phyloP scores from a whole-genome alignment of 164 flowering plant genomes.

The Platanus orientalis region DNA sequence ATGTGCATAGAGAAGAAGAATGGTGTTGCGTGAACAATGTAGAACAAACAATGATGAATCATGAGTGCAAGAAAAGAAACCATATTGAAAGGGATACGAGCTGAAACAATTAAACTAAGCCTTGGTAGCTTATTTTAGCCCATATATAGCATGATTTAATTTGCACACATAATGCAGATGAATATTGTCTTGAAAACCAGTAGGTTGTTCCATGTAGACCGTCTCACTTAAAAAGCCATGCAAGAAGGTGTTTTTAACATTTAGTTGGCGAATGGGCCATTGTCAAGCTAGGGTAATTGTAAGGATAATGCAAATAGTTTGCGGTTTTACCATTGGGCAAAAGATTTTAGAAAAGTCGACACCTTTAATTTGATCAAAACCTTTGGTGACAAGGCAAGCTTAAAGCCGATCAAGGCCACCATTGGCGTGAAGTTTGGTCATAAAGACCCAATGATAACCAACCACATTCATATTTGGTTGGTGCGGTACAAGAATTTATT shows the following conservation, averaged over 20 bases:
- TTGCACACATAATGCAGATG: background rate
- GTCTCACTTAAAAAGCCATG: background rate
- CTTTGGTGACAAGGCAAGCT: background rate
- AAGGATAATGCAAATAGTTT: too few relatives aligned
- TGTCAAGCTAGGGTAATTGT: too few relatives aligned
- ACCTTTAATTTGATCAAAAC: background rate
- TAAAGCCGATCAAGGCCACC: background rate
- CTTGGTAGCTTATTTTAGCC: background rate
- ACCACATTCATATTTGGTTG: constrained; percentile 5
- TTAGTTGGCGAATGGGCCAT: background rate
- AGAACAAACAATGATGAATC: background rate
- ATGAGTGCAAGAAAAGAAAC: too few relatives aligned
- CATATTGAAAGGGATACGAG: background rate
- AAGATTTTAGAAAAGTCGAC: background rate
- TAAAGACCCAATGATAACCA: too few relatives aligned
- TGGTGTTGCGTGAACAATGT: too few relatives aligned
- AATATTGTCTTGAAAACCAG: background rate
- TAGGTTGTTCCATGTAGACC: constrained; percentile 1
- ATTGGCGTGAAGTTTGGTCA: constrained; percentile 1
- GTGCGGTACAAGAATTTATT: too few relatives aligned
- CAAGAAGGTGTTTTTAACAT: too few relatives aligned
- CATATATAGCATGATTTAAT: too few relatives aligned
- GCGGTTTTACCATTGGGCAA: background rate
- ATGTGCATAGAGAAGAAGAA: too few relatives aligned
- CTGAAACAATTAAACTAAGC: background rate